Evolutionary conservation across 2,329 filamentous ascomycete species (phyloP).

Genomic region (Thielaviopsis musarum): DNA sequence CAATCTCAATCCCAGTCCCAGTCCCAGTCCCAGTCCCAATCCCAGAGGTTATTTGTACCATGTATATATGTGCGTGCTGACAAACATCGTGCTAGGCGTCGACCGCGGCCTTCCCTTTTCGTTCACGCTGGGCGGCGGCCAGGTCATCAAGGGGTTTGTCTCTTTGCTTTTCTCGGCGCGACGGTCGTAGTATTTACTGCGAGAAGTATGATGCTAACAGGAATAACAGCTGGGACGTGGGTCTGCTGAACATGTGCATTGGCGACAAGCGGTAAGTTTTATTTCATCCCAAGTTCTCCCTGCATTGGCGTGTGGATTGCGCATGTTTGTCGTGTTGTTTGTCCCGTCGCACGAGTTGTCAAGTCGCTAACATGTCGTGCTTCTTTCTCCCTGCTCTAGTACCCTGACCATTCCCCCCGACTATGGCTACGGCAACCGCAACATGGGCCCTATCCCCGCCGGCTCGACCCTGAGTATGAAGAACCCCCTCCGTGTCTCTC

Average conservation of each 20-base stretch:
- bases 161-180: not conserved
- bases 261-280: conserved; percentile 58
- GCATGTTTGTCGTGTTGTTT: not conserved
- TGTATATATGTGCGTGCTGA: not conserved
- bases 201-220: conserved; percentile 13
- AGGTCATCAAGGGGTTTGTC: conserved; percentile 75
- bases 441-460: conserved; percentile 67
- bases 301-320: not conserved
- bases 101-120: conserved; percentile 57
- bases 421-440: conserved; percentile 62
- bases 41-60: too few species aligned
- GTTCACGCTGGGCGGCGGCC: conserved; percentile 63
- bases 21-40: too few species aligned
- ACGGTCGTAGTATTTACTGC: not conserved
- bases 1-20: too few species aligned
- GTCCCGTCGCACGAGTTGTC: not conserved
- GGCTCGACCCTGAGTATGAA: conserved; percentile 56
- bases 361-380: conserved; percentile 14
- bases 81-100: conserved; percentile 32
- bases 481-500: conserved; percentile 4
- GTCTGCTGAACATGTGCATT: conserved; percentile 83
- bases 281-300: not conserved
- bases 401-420: conserved; percentile 81
- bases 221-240: conserved; percentile 61
- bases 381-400: conserved; percentile 20